phyloP scores from a whole-genome alignment of 1,284 basidiomycete species.

The Athelia sp. region DNA sequence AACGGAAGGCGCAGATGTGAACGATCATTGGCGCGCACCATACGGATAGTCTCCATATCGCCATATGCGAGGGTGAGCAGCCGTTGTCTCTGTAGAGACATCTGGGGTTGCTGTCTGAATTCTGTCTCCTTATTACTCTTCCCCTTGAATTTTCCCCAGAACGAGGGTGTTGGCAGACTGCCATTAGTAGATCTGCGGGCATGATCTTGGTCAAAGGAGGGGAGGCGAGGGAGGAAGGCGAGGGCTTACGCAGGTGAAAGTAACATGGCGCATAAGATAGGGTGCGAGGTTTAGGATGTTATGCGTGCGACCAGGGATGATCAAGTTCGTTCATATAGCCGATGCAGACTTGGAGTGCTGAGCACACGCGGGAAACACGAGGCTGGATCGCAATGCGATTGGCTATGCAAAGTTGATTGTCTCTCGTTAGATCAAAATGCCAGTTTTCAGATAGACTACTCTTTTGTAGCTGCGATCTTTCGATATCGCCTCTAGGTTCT shows the following conservation, averaged over 20 bases:
- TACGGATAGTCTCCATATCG: constrained; percentile 78
- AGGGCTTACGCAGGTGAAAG: constrained; percentile 70
- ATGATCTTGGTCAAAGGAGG: constrained; percentile 25
- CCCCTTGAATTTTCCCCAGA: constrained; percentile 70
- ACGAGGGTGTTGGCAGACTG: constrained; percentile 52
- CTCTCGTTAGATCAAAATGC: constrained; percentile 15
- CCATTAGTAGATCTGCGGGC: constrained; percentile 55
- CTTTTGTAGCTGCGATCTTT: constrained; percentile 1
- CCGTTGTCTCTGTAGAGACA: constrained; percentile 63
- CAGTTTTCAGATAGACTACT: constrained; percentile 1
- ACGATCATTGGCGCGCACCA: constrained; percentile 38
- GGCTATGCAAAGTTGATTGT: constrained; percentile 9
- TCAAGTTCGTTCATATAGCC: constrained; percentile 16
- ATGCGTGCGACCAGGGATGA: constrained; percentile 27
- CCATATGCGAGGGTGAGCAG: constrained; percentile 75
- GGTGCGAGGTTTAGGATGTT: constrained; percentile 12
- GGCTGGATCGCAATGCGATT: constrained; percentile 21
- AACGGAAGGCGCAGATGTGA: background rate
- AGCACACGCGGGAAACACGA: constrained; percentile 45
- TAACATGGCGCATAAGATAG: constrained; percentile 45
- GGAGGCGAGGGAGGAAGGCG: constrained; percentile 15
- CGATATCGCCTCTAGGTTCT: constrained; percentile 2
- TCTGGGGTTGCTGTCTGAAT: constrained; percentile 45
- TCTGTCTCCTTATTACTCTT: constrained; percentile 56
- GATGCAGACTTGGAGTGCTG: constrained; percentile 16